phyloP scores from a whole-genome alignment of 2,329 filamentous ascomycete species.

The Botrytis aclada region DNA sequence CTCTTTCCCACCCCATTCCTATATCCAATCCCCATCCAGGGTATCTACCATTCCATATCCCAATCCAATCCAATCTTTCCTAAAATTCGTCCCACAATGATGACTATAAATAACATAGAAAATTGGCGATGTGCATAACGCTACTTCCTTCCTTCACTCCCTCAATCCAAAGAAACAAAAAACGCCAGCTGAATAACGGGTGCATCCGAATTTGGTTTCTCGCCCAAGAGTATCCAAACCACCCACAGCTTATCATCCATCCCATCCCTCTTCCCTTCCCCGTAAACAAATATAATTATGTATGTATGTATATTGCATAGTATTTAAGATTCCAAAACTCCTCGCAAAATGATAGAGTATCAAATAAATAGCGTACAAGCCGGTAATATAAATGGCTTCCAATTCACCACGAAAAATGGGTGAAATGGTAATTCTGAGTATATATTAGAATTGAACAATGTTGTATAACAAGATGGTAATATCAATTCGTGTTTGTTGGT shows the following conservation, averaged over 20 bases:
- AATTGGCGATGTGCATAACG: neutral
- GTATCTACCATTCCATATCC: neutral
- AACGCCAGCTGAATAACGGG: constrained; percentile 17
- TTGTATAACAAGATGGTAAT: neutral
- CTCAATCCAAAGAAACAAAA: neutral
- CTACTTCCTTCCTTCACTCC: neutral
- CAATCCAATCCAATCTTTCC: neutral
- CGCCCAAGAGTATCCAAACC: neutral
- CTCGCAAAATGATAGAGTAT: neutral
- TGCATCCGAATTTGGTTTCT: neutral
- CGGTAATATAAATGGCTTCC: neutral
- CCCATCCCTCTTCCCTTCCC: neutral
- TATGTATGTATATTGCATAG: neutral
- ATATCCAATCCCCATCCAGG: neutral
- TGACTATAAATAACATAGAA: neutral
- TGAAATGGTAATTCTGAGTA: neutral
- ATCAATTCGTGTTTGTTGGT: neutral
- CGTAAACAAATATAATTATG: constrained; percentile 21
- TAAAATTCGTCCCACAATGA: neutral
- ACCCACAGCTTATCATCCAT: neutral
- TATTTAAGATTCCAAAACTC: neutral
- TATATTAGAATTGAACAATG: constrained; percentile 7
- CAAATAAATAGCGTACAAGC: constrained; percentile 8
- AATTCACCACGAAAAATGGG: neutral
- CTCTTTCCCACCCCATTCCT: neutral